Evolutionary conservation across 768 basidiomycete genomes (phyloP).

Genomic region (Candolleomyces aberdarensis): DNA sequence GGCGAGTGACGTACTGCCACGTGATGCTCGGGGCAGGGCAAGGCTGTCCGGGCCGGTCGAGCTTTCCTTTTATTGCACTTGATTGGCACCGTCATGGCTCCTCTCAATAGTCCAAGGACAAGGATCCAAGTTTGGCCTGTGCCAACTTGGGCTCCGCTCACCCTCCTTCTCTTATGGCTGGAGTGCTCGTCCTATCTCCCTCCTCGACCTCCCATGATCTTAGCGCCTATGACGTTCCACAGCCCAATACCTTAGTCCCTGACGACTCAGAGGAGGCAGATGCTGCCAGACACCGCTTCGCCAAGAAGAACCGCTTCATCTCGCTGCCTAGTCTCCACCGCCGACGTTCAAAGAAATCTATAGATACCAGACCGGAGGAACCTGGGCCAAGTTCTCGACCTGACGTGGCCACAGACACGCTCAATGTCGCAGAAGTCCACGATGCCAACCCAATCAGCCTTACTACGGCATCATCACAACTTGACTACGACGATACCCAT

Average conservation of each 20-base stretch:
- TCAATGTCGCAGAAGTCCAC: constrained; percentile 1
- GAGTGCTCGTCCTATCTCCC: background rate
- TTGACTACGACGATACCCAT: constrained; percentile 26
- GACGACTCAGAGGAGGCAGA: constrained; percentile 43
- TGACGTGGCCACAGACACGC: too few relatives aligned
- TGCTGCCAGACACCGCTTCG: constrained; percentile 44
- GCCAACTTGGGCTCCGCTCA: too few relatives aligned
- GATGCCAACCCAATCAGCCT: constrained; percentile 1
- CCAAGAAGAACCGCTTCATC: constrained; percentile 33
- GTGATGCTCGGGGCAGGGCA: background rate
- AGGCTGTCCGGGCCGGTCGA: background rate
- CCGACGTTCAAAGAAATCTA: constrained; percentile 9
- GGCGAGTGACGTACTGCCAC: background rate
- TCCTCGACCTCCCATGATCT: background rate
- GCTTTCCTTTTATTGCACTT: background rate
- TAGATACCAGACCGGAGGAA: too few relatives aligned
- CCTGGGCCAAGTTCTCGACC: too few relatives aligned
- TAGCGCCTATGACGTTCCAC: constrained; percentile 18
- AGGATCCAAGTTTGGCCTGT: too few relatives aligned
- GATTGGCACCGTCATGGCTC: too few relatives aligned
- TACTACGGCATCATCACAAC: background rate
- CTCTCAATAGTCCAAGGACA: too few relatives aligned
- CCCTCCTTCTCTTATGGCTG: background rate
- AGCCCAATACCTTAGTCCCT: constrained; percentile 34
- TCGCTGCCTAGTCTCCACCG: constrained; percentile 29